Conservation (phyloP, 2,329 filamentous ascomycete genomes). For the Seiridium unicorne region DNA sequence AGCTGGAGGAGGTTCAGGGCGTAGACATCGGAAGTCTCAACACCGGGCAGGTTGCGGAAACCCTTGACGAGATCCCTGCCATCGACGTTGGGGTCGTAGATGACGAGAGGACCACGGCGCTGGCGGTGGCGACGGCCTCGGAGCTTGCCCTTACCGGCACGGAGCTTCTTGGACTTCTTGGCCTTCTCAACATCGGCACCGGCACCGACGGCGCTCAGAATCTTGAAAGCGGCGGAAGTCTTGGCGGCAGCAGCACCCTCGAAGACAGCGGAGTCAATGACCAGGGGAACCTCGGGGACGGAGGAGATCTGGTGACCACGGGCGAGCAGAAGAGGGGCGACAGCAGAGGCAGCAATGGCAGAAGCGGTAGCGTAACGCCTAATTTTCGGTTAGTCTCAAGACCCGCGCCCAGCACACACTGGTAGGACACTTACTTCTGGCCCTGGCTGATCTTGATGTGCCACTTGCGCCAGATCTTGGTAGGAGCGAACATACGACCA, state of each 20-base stretch:
- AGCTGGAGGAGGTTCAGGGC: conserved; percentile 98
- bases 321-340: conserved; percentile 90
- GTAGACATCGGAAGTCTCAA: conserved; percentile 93
- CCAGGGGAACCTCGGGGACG: conserved; percentile 95
- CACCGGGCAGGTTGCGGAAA: conserved; percentile 98
- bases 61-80: conserved; percentile 90
- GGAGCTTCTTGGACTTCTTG: conserved; percentile 93
- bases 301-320: conserved; percentile 93
- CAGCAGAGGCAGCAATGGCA: conserved; percentile 93
- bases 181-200: conserved; percentile 92
- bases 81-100: conserved; percentile 95
- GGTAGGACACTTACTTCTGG: conserved; percentile 67
- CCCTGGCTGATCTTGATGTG: conserved; percentile 99
- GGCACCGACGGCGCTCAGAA: conserved; percentile 90
- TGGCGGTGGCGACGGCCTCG: conserved; percentile 94
- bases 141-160: conserved; percentile 98
- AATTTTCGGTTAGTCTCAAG: conserved; percentile 30
- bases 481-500: conserved; percentile 99
- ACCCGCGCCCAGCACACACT: conserved; percentile 29
- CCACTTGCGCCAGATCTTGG: conserved; percentile 99
- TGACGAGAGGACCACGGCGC: conserved; percentile 94
- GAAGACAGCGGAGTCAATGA: conserved; percentile 89
- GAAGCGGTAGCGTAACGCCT: conserved; percentile 94
- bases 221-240: conserved; percentile 81
- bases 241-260: conserved; percentile 76